A percentile compares a stretch with the other conserved stretches of the same genome.
phyloP scores from a whole-genome alignment of 352 stramenopile genomes.

The Phytopythium litorale region DNA sequence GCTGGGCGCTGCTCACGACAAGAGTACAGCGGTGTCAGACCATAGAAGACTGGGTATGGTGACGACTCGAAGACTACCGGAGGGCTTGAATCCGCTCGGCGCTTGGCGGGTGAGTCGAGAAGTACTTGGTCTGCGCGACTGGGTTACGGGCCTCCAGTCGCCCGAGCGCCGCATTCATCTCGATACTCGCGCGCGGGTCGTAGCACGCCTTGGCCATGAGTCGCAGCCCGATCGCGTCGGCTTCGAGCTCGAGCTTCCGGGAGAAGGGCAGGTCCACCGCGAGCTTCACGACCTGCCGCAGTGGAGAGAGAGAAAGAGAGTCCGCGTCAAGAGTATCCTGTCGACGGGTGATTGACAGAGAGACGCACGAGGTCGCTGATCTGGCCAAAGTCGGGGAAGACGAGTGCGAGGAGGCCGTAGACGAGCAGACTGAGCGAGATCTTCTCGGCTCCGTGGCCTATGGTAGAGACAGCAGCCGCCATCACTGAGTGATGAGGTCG shows the following conservation, averaged over 20 bases:
- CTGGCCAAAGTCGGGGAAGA: slow-evolving; percentile 52
- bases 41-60: neutral
- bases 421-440: slow-evolving; percentile 62
- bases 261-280: slow-evolving; percentile 55
- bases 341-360: neutral
- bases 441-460: slow-evolving; percentile 70
- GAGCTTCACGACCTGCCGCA: slow-evolving; percentile 37
- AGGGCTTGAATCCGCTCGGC: slow-evolving; percentile 49
- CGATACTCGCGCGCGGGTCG: slow-evolving; percentile 45
- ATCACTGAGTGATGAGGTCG: neutral
- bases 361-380: slow-evolving; percentile 48
- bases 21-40: neutral
- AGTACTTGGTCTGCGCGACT: slow-evolving; percentile 52
- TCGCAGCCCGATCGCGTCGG: slow-evolving; percentile 45
- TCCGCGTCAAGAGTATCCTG: no score
- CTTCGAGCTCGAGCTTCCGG: slow-evolving; percentile 49
- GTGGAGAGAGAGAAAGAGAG: neutral
- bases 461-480: neutral
- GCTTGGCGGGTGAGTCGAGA: slow-evolving; percentile 71
- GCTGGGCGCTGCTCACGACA: slow-evolving; percentile 20
- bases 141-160: slow-evolving; percentile 19
- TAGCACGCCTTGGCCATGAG: slow-evolving; percentile 64
- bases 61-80: slow-evolving; percentile 16
- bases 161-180: slow-evolving; percentile 43
- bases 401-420: slow-evolving; percentile 43